Conservation (phyloP, 768 basidiomycete genomes). For the Lactifluus rugatus region DNA sequence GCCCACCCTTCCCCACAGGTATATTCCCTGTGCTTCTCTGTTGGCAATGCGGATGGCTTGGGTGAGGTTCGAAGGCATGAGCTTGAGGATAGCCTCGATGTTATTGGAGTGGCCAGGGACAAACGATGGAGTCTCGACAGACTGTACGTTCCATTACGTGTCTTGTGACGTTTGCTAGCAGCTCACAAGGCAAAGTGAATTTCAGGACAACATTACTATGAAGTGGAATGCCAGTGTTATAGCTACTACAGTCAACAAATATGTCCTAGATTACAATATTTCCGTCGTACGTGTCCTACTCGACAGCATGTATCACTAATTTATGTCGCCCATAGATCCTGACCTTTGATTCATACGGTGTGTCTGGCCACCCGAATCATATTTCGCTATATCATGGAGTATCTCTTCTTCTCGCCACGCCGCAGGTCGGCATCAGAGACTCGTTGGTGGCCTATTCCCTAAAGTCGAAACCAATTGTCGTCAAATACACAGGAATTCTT, state of each 20-base stretch:
- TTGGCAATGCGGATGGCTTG: slow-evolving; percentile 70
- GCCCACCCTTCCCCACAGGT: slow-evolving; percentile 27
- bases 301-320: background rate
- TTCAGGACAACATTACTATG: slow-evolving; percentile 66
- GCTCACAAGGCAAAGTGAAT: slow-evolving; percentile 34
- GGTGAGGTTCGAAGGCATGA: slow-evolving; percentile 53
- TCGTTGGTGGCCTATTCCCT: slow-evolving; percentile 44
- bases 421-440: slow-evolving; percentile 13
- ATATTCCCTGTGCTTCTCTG: slow-evolving; percentile 64
- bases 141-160: slow-evolving; percentile 34
- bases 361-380: slow-evolving; percentile 88
- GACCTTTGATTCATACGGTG: slow-evolving; percentile 69
- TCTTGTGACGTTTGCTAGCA: background rate
- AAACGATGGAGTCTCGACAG: slow-evolving; percentile 57
- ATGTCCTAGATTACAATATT: slow-evolving; percentile 49
- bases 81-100: slow-evolving; percentile 49
- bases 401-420: slow-evolving; percentile 30
- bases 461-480: slow-evolving; percentile 41
- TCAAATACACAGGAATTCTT: slow-evolving; percentile 57
- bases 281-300: slow-evolving; percentile 40
- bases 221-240: slow-evolving; percentile 56
- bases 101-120: slow-evolving; percentile 50
- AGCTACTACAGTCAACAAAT: slow-evolving; percentile 47
- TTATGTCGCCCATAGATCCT: slow-evolving; percentile 47
- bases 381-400: slow-evolving; percentile 54